Evolutionary conservation across 805 yeast species (phyloP).

Genomic region (Candida krabiensis): DNA sequence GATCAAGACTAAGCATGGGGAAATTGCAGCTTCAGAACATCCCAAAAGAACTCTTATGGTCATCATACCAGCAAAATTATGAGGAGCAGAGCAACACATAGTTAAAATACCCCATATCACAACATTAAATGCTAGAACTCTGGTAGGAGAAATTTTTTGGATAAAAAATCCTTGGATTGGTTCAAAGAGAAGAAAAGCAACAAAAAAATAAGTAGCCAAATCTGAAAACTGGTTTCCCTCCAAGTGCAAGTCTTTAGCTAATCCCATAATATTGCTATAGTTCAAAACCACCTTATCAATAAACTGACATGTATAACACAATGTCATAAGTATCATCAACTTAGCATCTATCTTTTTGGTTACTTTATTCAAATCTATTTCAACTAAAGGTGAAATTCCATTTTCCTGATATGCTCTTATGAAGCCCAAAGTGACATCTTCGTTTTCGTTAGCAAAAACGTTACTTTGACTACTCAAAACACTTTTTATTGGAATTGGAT

Average conservation of each 20-base stretch:
- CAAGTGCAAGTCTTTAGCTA: conserved; percentile 49
- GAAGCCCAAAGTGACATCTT: conserved; percentile 13
- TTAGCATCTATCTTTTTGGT: conserved; percentile 46
- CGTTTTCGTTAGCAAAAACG: conserved; percentile 11
- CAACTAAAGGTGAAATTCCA: not conserved
- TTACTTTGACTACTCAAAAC: conserved; percentile 12
- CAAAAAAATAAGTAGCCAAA: conserved; percentile 35
- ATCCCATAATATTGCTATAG: conserved; percentile 55
- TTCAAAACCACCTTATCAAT: conserved; percentile 57
- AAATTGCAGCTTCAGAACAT: conserved; percentile 29
- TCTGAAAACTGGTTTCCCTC: conserved; percentile 36
- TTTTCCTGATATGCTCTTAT: conserved; percentile 10
- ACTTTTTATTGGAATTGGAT: conserved; percentile 2
- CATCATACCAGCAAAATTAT: conserved; percentile 43
- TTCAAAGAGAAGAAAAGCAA: conserved; percentile 62
- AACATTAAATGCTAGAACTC: conserved; percentile 47
- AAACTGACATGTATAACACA: conserved; percentile 53
- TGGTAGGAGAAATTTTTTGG: conserved; percentile 58
- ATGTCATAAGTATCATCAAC: conserved; percentile 48
- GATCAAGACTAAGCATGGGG: conserved; percentile 36
- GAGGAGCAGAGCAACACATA: conserved; percentile 45
- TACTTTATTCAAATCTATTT: conserved; percentile 9
- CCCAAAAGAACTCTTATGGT: conserved; percentile 37
- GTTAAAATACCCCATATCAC: conserved; percentile 61
- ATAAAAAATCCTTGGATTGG: conserved; percentile 46